Percentiles rank a stretch among this genome's conserved stretches.
These are phyloP conservation scores for Tilletia caries DNA, from an alignment of 1,284 basidiomycete genomes.

Conservation along the genomic window DNA sequence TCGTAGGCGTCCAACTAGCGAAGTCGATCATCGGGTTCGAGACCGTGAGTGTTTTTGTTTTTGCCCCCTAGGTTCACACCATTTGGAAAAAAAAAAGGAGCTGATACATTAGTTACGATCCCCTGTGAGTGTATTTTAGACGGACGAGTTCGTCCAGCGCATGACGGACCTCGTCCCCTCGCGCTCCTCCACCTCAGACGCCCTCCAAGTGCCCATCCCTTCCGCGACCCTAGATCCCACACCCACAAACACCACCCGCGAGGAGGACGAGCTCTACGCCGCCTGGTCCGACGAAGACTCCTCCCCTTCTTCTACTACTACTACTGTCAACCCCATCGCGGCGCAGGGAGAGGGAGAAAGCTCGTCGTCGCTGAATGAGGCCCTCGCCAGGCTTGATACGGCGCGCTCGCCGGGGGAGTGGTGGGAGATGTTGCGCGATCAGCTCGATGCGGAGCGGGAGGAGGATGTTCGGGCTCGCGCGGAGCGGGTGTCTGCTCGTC, in stretches of 20 bases:
- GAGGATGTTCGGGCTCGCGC: neutral
- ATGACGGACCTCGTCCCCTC: constrained; percentile 8
- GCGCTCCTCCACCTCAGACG: neutral
- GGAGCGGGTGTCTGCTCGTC: neutral
- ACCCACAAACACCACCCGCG: neutral
- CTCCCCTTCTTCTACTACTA: neutral
- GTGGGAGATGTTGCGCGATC: constrained; percentile 9
- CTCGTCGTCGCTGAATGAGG: neutral
- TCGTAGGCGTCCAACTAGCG: neutral
- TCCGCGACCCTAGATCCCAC: neutral
- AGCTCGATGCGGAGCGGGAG: constrained; percentile 8
- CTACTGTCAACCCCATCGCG: too few relatives aligned
- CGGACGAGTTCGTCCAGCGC: constrained; percentile 8
- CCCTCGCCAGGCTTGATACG: neutral
- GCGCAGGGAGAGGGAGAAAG: neutral
- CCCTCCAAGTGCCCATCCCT: neutral
- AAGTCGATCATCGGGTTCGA: constrained; percentile 2
- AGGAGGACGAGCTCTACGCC: neutral
- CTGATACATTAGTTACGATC: neutral
- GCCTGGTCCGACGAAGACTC: neutral
- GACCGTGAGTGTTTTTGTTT: neutral
- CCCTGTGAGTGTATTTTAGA: neutral
- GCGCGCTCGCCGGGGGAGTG: constrained; percentile 3
- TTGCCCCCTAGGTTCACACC: neutral
- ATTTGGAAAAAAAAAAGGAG: neutral